Evolutionary conservation across 2,329 filamentous ascomycete genomes (phyloP).

Genomic region (Cladosporium cucumerinum): DNA sequence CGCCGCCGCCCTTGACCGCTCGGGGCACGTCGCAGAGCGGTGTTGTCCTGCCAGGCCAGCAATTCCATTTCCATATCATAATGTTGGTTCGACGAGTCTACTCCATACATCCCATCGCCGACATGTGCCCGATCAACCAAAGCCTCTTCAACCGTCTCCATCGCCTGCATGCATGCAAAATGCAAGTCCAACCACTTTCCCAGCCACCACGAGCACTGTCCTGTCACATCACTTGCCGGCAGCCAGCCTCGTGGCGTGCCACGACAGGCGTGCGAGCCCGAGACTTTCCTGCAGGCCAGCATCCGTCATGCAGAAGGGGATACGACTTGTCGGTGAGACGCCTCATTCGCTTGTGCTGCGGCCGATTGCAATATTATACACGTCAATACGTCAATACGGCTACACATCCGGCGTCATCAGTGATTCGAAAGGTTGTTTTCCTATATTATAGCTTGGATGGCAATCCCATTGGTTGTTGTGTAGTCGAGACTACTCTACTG

Average conservation of each 20-base stretch:
- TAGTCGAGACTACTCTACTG: not conserved
- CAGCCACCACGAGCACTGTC: slow-evolving; percentile 4
- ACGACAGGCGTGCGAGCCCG: slow-evolving; percentile 10
- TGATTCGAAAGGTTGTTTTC: not conserved
- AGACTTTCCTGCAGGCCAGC: slow-evolving; percentile 5
- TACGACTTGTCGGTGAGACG: not conserved
- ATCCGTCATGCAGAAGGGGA: not conserved
- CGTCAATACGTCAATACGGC: not conserved
- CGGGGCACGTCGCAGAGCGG: not conserved
- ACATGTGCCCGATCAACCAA: not conserved
- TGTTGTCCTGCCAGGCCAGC: not conserved
- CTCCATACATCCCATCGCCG: not conserved
- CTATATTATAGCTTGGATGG: not conserved
- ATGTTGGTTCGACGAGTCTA: not conserved
- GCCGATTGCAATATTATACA: not conserved
- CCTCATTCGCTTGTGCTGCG: not conserved
- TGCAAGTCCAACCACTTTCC: not conserved
- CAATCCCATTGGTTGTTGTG: not conserved
- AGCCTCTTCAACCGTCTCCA: not conserved
- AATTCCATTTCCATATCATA: not conserved
- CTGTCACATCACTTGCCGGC: slow-evolving; percentile 9
- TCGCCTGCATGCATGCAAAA: not conserved
- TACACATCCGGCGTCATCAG: not conserved
- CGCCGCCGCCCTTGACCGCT: slow-evolving; percentile 1
- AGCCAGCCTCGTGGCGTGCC: slow-evolving; percentile 11